Conservation (phyloP, 768 basidiomycete species). For the Hirschioporus abietinus region DNA sequence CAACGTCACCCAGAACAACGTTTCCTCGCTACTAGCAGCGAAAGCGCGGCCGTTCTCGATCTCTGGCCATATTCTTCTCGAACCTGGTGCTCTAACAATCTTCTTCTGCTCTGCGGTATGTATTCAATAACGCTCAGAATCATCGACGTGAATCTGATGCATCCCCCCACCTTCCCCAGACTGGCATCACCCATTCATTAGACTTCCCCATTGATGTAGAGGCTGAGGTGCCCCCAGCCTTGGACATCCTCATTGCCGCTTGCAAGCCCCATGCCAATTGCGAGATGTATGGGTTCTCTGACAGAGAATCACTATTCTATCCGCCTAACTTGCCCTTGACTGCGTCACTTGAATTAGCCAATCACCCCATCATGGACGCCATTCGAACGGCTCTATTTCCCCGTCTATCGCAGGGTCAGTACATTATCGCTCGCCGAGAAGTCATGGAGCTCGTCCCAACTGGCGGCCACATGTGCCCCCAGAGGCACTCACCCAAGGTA, state of each 20-base stretch:
- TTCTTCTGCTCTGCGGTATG: slow-evolving; percentile 78
- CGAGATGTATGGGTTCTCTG: slow-evolving; percentile 45
- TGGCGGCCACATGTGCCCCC: slow-evolving; percentile 54
- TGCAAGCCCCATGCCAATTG: slow-evolving; percentile 62
- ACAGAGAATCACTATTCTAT: slow-evolving; percentile 65
- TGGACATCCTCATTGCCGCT: slow-evolving; percentile 72
- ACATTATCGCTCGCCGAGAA: slow-evolving; percentile 63
- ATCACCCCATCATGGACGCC: slow-evolving; percentile 78
- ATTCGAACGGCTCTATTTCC: slow-evolving; percentile 71
- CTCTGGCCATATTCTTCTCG: slow-evolving; percentile 60
- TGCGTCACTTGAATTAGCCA: slow-evolving; percentile 71
- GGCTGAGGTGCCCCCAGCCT: slow-evolving; percentile 67
- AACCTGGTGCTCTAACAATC: slow-evolving; percentile 53
- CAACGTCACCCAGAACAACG: too few species aligned
- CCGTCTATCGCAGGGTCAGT: slow-evolving; percentile 58
- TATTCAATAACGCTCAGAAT: slow-evolving; percentile 2
- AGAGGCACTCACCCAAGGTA: slow-evolving; percentile 38
- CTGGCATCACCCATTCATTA: slow-evolving; percentile 72
- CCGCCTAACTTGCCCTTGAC: slow-evolving; percentile 70
- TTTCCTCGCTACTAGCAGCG: slow-evolving; percentile 49
- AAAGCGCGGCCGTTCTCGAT: slow-evolving; percentile 61
- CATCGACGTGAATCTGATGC: background rate
- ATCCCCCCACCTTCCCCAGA: slow-evolving; percentile 33
- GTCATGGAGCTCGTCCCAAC: slow-evolving; percentile 61
- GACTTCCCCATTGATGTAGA: slow-evolving; percentile 80